Percentiles rank a stretch among this genome's conserved stretches.
Evolutionary conservation across 2,329 filamentous ascomycete genomes (phyloP).

Genomic region (Sporothrix pseudoabietina): DNA sequence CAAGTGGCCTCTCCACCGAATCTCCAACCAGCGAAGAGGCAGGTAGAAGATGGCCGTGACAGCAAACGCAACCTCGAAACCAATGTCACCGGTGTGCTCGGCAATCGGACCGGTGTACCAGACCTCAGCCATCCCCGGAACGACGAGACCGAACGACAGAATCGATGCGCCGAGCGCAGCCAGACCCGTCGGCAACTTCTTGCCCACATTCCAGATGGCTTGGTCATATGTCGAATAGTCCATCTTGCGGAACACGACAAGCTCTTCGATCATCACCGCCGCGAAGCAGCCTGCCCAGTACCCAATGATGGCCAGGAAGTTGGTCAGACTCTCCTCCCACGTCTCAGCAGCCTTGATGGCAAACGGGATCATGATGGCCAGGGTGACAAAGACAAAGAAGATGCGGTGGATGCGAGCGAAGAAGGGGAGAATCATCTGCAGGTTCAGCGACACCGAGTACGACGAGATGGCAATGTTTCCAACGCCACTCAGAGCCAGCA

Average conservation of each 20-base stretch:
- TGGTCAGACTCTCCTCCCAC: slow-evolving; percentile 61
- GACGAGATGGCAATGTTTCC: slow-evolving; percentile 49
- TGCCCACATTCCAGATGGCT: slow-evolving; percentile 51
- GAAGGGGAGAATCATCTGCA: slow-evolving; percentile 60
- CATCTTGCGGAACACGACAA: slow-evolving; percentile 52
- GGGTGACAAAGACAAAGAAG: slow-evolving; percentile 59
- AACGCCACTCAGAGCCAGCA: slow-evolving; percentile 49
- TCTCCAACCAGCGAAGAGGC: slow-evolving; percentile 52
- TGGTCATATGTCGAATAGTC: slow-evolving; percentile 51
- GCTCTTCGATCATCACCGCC: slow-evolving; percentile 52
- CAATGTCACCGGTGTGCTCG: slow-evolving; percentile 62
- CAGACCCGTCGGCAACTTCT: slow-evolving; percentile 49
- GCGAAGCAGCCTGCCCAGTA: slow-evolving; percentile 62
- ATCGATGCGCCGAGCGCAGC: slow-evolving; percentile 52
- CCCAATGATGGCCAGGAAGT: slow-evolving; percentile 59
- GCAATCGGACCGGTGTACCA: slow-evolving; percentile 66
- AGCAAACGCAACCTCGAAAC: slow-evolving; percentile 64
- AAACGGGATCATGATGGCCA: slow-evolving; percentile 61
- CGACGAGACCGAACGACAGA: slow-evolving; percentile 53
- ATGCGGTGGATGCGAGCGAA: slow-evolving; percentile 59
- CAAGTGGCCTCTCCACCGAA: slow-evolving; percentile 40
- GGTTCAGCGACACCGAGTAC: slow-evolving; percentile 44
- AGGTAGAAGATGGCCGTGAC: slow-evolving; percentile 52
- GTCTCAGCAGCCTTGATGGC: slow-evolving; percentile 57
- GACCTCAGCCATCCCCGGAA: slow-evolving; percentile 62